phyloP scores from a whole-genome alignment of 2,329 filamentous ascomycete genomes.

The Phaeomoniella chlamydospora region DNA sequence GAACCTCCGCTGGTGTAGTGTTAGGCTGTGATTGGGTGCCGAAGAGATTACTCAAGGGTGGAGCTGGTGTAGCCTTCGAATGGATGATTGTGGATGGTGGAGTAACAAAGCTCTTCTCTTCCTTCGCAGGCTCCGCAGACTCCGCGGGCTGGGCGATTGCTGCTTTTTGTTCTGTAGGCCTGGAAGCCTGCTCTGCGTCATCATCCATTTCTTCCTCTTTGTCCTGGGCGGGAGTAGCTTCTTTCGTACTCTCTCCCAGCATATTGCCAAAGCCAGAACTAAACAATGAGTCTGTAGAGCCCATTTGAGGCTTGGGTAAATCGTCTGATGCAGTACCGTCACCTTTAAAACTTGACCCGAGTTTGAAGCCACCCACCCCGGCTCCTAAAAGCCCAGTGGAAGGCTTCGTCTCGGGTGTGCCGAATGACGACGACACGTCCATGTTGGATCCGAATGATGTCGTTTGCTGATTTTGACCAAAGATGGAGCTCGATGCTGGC shows the following conservation, averaged over 20 bases:
- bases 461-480: conserved; percentile 12
- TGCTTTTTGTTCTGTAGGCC: conserved; percentile 3
- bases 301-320: conserved; percentile 20
- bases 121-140: neutral
- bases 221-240: conserved; percentile 8
- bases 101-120: conserved; percentile 7
- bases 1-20: conserved; percentile 12
- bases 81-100: conserved; percentile 11
- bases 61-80: conserved; percentile 13
- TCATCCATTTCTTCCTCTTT: conserved; percentile 15
- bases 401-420: conserved; percentile 9
- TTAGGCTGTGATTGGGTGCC: conserved; percentile 13
- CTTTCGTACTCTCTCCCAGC: conserved; percentile 14
- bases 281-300: conserved; percentile 20
- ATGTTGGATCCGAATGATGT: conserved; percentile 2
- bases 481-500: conserved; percentile 14
- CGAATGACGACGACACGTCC: conserved; percentile 5
- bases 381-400: conserved; percentile 16
- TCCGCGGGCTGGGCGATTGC: neutral
- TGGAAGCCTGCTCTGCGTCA: conserved; percentile 6
- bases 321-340: conserved; percentile 25
- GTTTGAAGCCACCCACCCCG: conserved; percentile 19
- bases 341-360: conserved; percentile 29
- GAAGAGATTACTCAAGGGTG: conserved; percentile 19
- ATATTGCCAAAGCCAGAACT: conserved; percentile 23